Evolutionary conservation across 352 stramenopile species (phyloP), one percentile per base, ranked within the genome.

Genomic region (Pythium volutum): DNA sequence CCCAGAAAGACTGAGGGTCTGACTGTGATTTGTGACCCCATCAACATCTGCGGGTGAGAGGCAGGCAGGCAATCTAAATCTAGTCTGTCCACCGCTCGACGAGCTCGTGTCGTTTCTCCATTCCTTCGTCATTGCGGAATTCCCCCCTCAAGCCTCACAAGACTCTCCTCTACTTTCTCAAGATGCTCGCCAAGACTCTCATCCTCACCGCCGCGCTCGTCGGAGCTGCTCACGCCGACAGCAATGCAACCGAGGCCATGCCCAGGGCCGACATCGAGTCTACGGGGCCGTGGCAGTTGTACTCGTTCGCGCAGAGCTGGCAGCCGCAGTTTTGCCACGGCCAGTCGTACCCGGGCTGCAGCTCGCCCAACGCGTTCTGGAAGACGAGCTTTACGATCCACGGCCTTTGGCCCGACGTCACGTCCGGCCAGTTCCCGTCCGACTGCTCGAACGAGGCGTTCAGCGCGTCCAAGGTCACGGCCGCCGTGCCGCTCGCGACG

Each of bases 221-320:
- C 7, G 36, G 22, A 18, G 36, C 23, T 18, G 20, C 39, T 23
- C 5, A 49, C 23, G 36, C 52, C 23, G 12, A 59, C n/a, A 18
- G 34, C 53, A 59, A 59, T 39, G 25, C 38, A 8, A 62, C 55
- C 15, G 8, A 36, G 31, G 10, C 31, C 31, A 36, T 36, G 3
- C 31, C 31, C 8, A 36, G 1, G 31, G 31, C 7, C 8, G 31
- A 36, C 14, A 55, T 34, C 10, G 56, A 57, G 22, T 36, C 36
- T 85, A 83, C 63, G 77, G 95, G 53, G 79, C 31, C 42, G 16
- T 62, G 55, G 55, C 33, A 49, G 55, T 45, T 95, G 36, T 97
- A 95, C 71, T 81, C 96, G 33, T 77, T 95, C 49, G 87, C 88
- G 36, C 87, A 95, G 69, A 94, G 81, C 64, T 97, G 88, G 88